These are phyloP conservation scores for Agrocybe chaxingu DNA, from an alignment of 768 basidiomycete genomes.

Conservation along the genomic window DNA sequence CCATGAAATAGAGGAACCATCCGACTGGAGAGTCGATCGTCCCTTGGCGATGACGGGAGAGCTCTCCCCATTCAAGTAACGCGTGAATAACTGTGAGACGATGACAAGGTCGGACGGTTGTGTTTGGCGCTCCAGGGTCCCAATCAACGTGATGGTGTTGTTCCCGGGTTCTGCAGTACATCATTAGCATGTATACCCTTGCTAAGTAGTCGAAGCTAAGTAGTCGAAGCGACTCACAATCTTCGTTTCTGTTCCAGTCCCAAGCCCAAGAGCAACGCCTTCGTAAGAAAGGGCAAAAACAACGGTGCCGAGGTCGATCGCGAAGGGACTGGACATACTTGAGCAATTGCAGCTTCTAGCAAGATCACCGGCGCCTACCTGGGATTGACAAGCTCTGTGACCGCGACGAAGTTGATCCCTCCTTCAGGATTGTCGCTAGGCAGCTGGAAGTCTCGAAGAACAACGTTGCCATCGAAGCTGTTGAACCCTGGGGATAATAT, in stretches of 20 bases:
- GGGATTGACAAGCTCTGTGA: conserved; percentile 52
- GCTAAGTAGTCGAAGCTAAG: too few relatives aligned
- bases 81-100: conserved; percentile 66
- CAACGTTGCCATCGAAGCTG: conserved; percentile 56
- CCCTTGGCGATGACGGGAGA: conserved; percentile 62
- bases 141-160: conserved; percentile 58
- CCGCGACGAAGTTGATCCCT: conserved; percentile 63
- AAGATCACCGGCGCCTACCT: conserved; percentile 34
- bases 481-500: conserved; percentile 43
- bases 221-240: conserved; percentile 38
- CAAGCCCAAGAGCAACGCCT: conserved; percentile 52
- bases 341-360: background rate
- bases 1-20: conserved; percentile 62
- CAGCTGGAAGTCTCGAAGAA: conserved; percentile 55
- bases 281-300: conserved; percentile 60
- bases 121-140: conserved; percentile 53
- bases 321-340: conserved; percentile 49
- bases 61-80: conserved; percentile 62
- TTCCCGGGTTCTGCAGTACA: conserved; percentile 38
- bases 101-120: conserved; percentile 37
- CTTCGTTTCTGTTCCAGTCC: conserved; percentile 45
- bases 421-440: conserved; percentile 65
- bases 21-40: conserved; percentile 51
- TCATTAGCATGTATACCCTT: background rate
- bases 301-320: conserved; percentile 66